These are phyloP conservation scores for Sequoiadendron giganteum DNA, from an alignment of 75 land plant species.

Conservation along the genomic window DNA sequence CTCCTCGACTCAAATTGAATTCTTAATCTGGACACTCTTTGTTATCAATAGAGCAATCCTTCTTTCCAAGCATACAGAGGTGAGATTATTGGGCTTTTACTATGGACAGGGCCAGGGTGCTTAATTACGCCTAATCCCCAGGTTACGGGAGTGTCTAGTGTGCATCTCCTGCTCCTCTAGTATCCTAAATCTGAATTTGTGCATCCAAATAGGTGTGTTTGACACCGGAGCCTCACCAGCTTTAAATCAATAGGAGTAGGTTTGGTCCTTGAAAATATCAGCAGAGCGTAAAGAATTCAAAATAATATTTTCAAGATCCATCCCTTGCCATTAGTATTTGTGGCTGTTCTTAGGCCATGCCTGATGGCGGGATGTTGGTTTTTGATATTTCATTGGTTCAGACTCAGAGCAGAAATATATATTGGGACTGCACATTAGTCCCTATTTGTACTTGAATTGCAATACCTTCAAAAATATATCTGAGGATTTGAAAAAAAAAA, in stretches of 20 bases:
- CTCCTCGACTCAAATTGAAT: neutral
- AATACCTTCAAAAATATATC: no score
- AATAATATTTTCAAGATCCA: neutral
- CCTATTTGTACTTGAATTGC: neutral
- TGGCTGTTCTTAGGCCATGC: neutral
- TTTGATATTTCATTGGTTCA: neutral
- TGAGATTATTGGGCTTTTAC: neutral
- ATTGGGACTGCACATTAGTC: neutral
- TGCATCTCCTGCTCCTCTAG: neutral
- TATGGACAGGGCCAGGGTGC: neutral
- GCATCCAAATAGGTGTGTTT: neutral
- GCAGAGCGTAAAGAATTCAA: neutral
- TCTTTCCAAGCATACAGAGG: neutral
- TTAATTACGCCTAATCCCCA: neutral
- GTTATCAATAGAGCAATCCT: neutral
- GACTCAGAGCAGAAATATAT: neutral
- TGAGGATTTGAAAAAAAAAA: no score
- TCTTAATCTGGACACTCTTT: neutral
- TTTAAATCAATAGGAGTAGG: neutral
- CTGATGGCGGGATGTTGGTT: neutral
- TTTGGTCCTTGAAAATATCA: neutral
- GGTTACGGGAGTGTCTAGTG: neutral
- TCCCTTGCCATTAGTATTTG: neutral
- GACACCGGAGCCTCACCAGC: neutral
- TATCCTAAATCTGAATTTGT: neutral